These are phyloP conservation scores for Erythrophleum fordii DNA, from an alignment of 306 rosid species.

Conservation along the genomic window DNA sequence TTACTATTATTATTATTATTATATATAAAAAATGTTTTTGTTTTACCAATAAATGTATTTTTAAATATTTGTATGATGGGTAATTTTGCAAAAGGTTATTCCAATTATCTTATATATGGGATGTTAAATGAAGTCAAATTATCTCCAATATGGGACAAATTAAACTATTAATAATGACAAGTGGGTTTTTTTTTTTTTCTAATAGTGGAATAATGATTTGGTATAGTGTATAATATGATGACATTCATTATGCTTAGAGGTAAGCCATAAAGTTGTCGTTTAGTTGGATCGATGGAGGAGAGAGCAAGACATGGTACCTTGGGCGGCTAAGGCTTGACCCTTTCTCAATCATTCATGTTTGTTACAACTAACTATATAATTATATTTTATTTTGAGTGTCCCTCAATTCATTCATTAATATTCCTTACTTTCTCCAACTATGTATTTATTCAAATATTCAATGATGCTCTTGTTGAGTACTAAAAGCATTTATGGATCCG, in stretches of 20 bases:
- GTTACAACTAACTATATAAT: neutral
- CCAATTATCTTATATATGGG: no score
- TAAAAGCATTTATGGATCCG: neutral
- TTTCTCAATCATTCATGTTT: neutral
- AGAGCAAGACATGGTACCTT: neutral
- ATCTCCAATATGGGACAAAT: no score
- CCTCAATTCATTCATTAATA: conserved; percentile 23
- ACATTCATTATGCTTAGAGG: no score
- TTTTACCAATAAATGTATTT: no score
- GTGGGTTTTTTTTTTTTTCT: no score
- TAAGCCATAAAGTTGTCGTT: neutral
- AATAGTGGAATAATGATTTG: neutral
- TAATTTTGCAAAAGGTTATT: no score
- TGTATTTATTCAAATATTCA: neutral
- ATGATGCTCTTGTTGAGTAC: neutral
- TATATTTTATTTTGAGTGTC: neutral
- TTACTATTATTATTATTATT: no score
- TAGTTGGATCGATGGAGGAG: neutral
- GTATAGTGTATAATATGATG: neutral
- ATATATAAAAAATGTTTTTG: no score
- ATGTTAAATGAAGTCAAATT: no score
- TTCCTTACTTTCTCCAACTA: conserved; percentile 4
- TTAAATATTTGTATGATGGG: no score
- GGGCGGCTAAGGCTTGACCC: conserved; percentile 8
- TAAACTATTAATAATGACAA: no score